Evolutionary conservation across 306 rosid species (phyloP).

Genomic region (Fagus sylvatica): DNA sequence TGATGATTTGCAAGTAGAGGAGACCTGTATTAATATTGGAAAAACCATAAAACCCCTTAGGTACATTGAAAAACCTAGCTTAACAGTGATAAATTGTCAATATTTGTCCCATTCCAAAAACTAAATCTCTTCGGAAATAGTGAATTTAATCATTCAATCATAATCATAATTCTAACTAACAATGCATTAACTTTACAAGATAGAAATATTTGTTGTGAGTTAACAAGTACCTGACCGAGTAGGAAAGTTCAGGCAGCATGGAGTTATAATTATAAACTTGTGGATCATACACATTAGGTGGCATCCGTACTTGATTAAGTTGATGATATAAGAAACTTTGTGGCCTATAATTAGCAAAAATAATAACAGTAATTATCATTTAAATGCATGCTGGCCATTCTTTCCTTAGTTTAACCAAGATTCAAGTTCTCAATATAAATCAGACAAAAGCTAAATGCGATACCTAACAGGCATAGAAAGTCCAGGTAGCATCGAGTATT

Average conservation of each 20-base stretch:
- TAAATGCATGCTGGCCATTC: not conserved
- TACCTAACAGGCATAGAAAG: conserved; percentile 11
- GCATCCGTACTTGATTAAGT: not conserved
- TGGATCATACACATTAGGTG: not conserved
- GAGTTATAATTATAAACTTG: not conserved
- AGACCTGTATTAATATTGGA: not conserved
- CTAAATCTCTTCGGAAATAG: too few species aligned
- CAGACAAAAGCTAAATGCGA: not conserved
- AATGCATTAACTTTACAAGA: not conserved
- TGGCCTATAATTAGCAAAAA: not conserved
- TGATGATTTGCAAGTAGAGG: not conserved
- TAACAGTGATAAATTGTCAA: not conserved
- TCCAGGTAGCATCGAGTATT: not conserved
- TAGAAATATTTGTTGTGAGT: not conserved
- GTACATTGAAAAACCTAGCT: not conserved
- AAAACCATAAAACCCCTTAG: not conserved
- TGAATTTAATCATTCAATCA: too few species aligned
- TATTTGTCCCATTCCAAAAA: not conserved
- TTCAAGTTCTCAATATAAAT: not conserved
- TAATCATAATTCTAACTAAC: too few species aligned
- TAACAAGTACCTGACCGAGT: not conserved
- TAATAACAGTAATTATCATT: not conserved
- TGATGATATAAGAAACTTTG: not conserved
- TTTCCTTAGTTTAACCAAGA: not conserved
- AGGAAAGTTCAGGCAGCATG: not conserved